phyloP scores from a whole-genome alignment of 768 basidiomycete species.

The Termitomyces sp. region DNA sequence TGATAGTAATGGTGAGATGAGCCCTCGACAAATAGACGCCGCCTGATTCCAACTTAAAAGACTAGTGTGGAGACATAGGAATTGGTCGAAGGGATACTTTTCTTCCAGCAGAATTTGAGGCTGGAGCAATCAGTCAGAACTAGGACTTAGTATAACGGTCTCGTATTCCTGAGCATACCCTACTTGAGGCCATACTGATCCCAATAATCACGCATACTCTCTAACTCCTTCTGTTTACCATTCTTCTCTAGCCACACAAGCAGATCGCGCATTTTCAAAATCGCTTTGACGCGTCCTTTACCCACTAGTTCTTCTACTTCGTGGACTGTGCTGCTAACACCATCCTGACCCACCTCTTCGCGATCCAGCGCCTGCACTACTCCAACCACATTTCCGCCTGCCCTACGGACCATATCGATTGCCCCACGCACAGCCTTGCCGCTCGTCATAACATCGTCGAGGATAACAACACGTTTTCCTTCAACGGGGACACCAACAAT shows the following conservation, averaged over 20 bases:
- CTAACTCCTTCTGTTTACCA: slow-evolving; percentile 58
- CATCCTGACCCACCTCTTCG: slow-evolving; percentile 76
- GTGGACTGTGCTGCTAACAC: slow-evolving; percentile 65
- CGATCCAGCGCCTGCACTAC: slow-evolving; percentile 85
- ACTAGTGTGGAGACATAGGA: too few species aligned
- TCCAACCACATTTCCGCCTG: slow-evolving; percentile 82
- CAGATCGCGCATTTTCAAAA: slow-evolving; percentile 82
- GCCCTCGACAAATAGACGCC: too few species aligned
- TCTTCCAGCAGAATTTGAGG: too few species aligned
- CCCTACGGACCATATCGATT: slow-evolving; percentile 61
- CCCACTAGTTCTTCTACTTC: slow-evolving; percentile 79
- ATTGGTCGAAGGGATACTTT: too few species aligned
- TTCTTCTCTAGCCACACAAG: slow-evolving; percentile 79
- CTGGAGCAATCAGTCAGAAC: too few species aligned
- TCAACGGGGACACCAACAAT: slow-evolving; percentile 84
- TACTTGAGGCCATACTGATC: slow-evolving; percentile 62
- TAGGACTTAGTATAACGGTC: too few species aligned
- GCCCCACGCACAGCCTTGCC: slow-evolving; percentile 86
- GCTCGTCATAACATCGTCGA: slow-evolving; percentile 96
- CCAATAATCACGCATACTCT: slow-evolving; percentile 74
- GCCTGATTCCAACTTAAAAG: too few species aligned
- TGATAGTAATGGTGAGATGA: too few species aligned
- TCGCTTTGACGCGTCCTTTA: slow-evolving; percentile 65
- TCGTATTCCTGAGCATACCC: background rate
- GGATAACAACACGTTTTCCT: slow-evolving; percentile 77